Base-by-base conservation (phyloP, 176 grass and related monocot genomes). In the Poa pratensis region DNA sequence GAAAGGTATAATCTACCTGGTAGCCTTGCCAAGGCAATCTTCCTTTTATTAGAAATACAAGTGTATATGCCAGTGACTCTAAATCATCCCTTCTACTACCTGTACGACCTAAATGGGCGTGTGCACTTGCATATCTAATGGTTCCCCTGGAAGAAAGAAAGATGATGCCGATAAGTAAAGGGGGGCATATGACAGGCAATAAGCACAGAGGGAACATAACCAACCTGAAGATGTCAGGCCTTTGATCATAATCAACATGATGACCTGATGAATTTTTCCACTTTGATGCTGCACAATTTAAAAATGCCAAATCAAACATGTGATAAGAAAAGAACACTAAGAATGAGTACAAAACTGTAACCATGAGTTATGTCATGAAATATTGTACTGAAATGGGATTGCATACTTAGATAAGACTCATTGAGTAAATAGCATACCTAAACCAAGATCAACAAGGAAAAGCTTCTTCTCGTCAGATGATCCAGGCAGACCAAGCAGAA, bases 11-110 rank as follows among this genome's bases (percentile, higher is more conserved):
- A 74, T 26, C 39, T 90, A 99, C 96, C 96, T 99, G 96, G 77
- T 94, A 99, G 34, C 96, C 96, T 89, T 99, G 93, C 96, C 93
- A 96, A 72, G 96, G 96, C 62, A 99, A 89, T 80, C 94, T 95
- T 89, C 96, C 94, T 89, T 89, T 94, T 50, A 90, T 87, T 18
- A 99, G 88, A 81, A 99, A 99, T 82, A 99, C 88, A 64, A 99
- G 87, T 48, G 96, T 99, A 71, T 99, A 99, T 9, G 90, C 96
- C 59, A 99, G 80, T 77, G 96, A 99, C 75, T 99, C 96, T 46
- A 99, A 90, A 84, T 99, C 93, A 69, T 96, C 96, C 60, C 96
- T 99, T 86, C 91, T 90, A 89, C 96, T 96, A 78, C 89, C 85
- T 10, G 96, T 99, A 63, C 96, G 89, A 50, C 96, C 96, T 89